phyloP scores from a whole-genome alignment of 768 basidiomycete species.

The Lentinula guzmanii region DNA sequence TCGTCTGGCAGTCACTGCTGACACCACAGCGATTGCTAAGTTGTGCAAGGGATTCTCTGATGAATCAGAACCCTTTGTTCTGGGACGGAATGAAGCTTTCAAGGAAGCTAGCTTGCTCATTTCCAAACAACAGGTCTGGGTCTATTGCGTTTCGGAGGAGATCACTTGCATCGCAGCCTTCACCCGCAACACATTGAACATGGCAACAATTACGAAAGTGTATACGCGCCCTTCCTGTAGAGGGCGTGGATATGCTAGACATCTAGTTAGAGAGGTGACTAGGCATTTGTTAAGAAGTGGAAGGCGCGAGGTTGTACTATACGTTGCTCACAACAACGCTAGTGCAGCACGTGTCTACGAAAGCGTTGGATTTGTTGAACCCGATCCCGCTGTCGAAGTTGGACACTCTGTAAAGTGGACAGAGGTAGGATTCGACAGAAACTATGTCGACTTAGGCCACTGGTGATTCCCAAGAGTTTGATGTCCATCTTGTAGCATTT shows the following conservation, averaged over 20 bases:
- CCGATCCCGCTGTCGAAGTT: conserved; percentile 33
- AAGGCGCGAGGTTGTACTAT: conserved; percentile 44
- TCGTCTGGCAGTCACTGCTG: conserved; percentile 35
- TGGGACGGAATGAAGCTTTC: conserved; percentile 34
- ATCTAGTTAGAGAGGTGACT: conserved; percentile 54
- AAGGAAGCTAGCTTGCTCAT: conserved; percentile 50
- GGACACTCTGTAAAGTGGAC: conserved; percentile 38
- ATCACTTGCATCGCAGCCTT: conserved; percentile 65
- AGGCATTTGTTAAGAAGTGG: conserved; percentile 29
- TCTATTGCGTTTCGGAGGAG: conserved; percentile 37
- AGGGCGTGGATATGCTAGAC: conserved; percentile 50
- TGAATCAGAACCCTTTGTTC: conserved; percentile 54
- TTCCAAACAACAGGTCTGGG: conserved; percentile 46
- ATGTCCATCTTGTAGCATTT: not conserved
- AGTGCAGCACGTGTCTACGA: conserved; percentile 54
- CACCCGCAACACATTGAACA: conserved; percentile 50
- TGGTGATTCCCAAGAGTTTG: conserved; percentile 36
- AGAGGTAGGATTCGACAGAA: conserved; percentile 57
- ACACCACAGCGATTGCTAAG: conserved; percentile 32
- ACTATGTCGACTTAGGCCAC: conserved; percentile 47
- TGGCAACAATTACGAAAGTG: conserved; percentile 69
- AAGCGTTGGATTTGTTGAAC: conserved; percentile 61
- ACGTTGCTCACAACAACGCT: conserved; percentile 52
- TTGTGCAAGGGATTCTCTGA: conserved; percentile 53
- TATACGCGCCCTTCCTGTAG: conserved; percentile 53